These are phyloP conservation scores for Arbutus unedo DNA, from an alignment of 148 eudicot genomes.

Conservation along the genomic window DNA sequence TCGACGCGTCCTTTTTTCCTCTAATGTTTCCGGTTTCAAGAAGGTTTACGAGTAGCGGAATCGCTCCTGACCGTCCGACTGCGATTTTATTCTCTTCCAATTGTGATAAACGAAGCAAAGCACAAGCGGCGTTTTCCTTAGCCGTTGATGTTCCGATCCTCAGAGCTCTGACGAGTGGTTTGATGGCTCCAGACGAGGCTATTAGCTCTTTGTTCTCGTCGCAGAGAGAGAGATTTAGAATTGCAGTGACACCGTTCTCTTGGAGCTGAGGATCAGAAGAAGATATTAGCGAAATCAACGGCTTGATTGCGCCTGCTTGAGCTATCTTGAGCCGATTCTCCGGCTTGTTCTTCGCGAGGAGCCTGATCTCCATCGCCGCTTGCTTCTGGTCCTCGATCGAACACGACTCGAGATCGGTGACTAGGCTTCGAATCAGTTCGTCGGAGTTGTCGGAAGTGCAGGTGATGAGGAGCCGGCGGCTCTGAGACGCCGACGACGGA, in stretches of 20 bases:
- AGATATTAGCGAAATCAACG: conserved; percentile 51
- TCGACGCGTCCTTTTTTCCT: conserved; percentile 84
- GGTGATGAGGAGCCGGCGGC: conserved; percentile 49
- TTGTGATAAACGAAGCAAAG: conserved; percentile 68
- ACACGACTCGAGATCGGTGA: conserved; percentile 46
- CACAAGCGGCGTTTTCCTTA: conserved; percentile 81
- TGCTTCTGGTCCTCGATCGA: conserved; percentile 59
- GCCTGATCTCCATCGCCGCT: conserved; percentile 71
- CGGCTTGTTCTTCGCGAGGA: conserved; percentile 73
- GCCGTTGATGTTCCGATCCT: conserved; percentile 60
- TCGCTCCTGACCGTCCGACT: conserved; percentile 82
- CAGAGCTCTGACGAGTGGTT: conserved; percentile 55
- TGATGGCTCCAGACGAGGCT: conserved; percentile 55
- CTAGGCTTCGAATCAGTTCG: conserved; percentile 54
- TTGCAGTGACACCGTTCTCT: conserved; percentile 84
- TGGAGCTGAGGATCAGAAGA: conserved; percentile 60
- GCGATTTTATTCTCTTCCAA: conserved; percentile 51
- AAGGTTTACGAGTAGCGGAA: conserved; percentile 57
- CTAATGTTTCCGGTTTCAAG: conserved; percentile 58
- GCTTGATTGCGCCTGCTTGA: conserved; percentile 65
- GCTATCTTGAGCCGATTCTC: conserved; percentile 79
- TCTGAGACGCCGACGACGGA: conserved; percentile 33
- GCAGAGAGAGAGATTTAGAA: conserved; percentile 71
- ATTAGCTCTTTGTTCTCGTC: conserved; percentile 74
- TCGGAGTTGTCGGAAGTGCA: conserved; percentile 69